A percentile compares a stretch with the other conserved stretches of the same genome.
These are phyloP conservation scores for Chaetomidium leptoderma DNA, from an alignment of 495 filamentous ascomycete genomes.

Conservation along the genomic window DNA sequence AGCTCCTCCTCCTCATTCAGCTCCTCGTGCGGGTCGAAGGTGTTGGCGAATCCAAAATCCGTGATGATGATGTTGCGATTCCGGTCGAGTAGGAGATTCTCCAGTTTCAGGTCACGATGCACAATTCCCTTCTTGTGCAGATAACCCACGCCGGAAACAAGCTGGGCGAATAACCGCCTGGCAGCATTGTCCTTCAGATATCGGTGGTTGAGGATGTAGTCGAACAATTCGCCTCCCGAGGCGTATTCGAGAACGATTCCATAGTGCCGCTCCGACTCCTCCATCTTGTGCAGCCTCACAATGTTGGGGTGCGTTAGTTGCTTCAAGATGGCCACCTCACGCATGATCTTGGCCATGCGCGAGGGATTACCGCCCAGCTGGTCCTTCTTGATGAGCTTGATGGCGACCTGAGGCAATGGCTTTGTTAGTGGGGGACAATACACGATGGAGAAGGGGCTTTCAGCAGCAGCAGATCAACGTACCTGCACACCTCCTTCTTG, in stretches of 20 bases:
- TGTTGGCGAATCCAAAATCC: conserved; percentile 98
- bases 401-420: conserved; percentile 67
- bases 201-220: conserved; percentile 94
- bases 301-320: conserved; percentile 88
- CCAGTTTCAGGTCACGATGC: conserved; percentile 93
- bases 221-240: conserved; percentile 94
- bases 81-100: conserved; percentile 91
- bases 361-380: conserved; percentile 79
- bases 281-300: conserved; percentile 96
- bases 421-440: not conserved
- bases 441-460: not conserved
- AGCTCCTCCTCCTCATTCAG: conserved; percentile 86
- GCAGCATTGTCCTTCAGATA: conserved; percentile 93
- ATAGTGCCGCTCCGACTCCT: conserved; percentile 91
- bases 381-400: conserved; percentile 95
- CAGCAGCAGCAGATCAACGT: conserved; percentile 23
- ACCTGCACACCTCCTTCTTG: conserved; percentile 81
- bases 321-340: conserved; percentile 90
- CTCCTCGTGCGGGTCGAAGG: conserved; percentile 85
- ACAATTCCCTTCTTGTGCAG: conserved; percentile 99
- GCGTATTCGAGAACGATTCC: conserved; percentile 98
- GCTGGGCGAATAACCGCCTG: conserved; percentile 86
- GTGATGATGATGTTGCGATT: conserved; percentile 99
- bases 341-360: conserved; percentile 91
- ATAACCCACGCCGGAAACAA: conserved; percentile 95